A percentile compares a stretch with the other conserved stretches of the same genome.
These are phyloP conservation scores for Fusarium sp. DNA, from an alignment of 2,329 filamentous ascomycete species.

Conservation along the genomic window DNA sequence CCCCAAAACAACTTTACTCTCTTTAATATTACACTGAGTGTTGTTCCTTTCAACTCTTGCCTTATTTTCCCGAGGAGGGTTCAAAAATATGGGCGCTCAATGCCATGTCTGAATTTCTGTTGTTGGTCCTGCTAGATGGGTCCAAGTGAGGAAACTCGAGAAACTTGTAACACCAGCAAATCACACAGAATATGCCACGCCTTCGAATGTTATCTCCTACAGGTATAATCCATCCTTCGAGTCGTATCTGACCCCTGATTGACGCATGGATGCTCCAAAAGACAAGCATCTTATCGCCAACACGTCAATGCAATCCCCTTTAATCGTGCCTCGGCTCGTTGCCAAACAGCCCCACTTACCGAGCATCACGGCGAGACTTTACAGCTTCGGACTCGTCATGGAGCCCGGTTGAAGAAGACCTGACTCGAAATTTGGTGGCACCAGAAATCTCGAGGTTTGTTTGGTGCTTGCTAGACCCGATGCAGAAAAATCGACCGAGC, in stretches of 20 bases:
- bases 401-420: neutral
- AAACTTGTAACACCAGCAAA: neutral
- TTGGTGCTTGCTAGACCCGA: conserved; percentile 3
- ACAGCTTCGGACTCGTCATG: conserved; percentile 4
- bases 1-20: neutral
- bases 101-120: neutral
- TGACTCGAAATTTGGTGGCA: neutral
- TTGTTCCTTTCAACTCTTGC: neutral
- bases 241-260: neutral
- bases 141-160: neutral
- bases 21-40: neutral
- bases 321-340: conserved; percentile 35
- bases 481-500: conserved; percentile 3
- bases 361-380: conserved; percentile 11
- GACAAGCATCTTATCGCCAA: neutral
- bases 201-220: neutral
- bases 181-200: neutral
- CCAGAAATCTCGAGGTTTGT: neutral
- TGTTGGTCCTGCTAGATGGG: neutral
- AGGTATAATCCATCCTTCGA: neutral
- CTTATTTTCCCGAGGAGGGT: neutral
- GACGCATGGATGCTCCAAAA: neutral
- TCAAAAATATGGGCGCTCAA: neutral
- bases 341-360: conserved; percentile 23
- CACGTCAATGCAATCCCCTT: neutral